Conservation (phyloP, 2,329 filamentous ascomycete genomes). For the Fusarium brevicatenulatum region DNA sequence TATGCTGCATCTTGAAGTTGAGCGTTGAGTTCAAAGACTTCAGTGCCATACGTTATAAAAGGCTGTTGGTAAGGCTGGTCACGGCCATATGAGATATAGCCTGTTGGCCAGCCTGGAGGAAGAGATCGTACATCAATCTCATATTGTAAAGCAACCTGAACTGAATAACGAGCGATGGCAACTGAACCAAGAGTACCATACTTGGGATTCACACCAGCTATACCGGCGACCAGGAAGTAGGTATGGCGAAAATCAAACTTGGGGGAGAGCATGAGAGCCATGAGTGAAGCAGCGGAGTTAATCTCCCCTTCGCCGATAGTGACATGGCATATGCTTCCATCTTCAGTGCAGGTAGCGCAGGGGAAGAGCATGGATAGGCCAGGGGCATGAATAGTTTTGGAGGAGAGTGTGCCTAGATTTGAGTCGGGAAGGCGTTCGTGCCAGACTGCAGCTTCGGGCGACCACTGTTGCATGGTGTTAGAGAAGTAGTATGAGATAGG, state of each 20-base stretch:
- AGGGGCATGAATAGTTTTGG: slow-evolving; percentile 66
- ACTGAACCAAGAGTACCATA: slow-evolving; percentile 72
- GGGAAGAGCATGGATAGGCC: slow-evolving; percentile 75
- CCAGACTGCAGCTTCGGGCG: slow-evolving; percentile 71
- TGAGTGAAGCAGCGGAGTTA: slow-evolving; percentile 76
- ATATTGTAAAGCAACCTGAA: slow-evolving; percentile 80
- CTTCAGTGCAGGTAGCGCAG: slow-evolving; percentile 69
- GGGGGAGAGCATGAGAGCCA: slow-evolving; percentile 69
- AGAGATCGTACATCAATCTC: slow-evolving; percentile 78
- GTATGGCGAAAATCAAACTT: slow-evolving; percentile 72
- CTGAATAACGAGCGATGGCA: slow-evolving; percentile 73
- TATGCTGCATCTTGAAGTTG: slow-evolving; percentile 65
- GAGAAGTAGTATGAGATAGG: not conserved
- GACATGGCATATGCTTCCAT: slow-evolving; percentile 73
- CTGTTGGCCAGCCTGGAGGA: slow-evolving; percentile 70
- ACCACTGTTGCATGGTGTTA: slow-evolving; percentile 60
- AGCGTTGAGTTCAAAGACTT: slow-evolving; percentile 74
- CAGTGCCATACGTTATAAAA: slow-evolving; percentile 70
- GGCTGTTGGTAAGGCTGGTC: slow-evolving; percentile 66
- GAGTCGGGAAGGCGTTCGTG: slow-evolving; percentile 60
- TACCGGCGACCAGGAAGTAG: slow-evolving; percentile 78
- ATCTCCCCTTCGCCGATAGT: slow-evolving; percentile 77
- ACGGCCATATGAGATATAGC: slow-evolving; percentile 74
- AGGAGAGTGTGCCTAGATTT: slow-evolving; percentile 64
- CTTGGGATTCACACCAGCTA: slow-evolving; percentile 78